Base-by-base conservation (phyloP, 1,284 basidiomycete species). In the Caloboletus firmus region DNA sequence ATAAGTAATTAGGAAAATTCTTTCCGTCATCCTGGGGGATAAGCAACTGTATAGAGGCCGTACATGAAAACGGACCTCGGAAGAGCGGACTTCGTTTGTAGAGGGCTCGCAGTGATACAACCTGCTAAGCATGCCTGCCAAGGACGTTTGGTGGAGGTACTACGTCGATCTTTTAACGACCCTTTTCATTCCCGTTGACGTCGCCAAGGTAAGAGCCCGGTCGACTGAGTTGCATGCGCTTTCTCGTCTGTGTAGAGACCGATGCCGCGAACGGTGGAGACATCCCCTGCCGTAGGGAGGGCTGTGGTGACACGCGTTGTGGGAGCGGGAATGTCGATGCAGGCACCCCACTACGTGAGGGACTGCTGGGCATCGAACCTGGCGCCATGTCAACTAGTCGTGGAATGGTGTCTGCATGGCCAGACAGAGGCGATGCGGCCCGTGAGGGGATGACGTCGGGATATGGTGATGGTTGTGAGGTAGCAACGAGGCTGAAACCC, bases 401-500 rank as follows among this genome's bases (percentile, higher is more conserved):
- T 31, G 62, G 58, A 13, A 63, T 51, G 49, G 39, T 36, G 20
- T 69, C 68, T 22, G 58, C 47, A 34, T 57, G 67, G 13, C 55
- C 49, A 4, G 54, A 51, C 31, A 64, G 47, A 36, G 68, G 66
- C 39, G 63, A 62, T 37, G 51, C 47, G 1, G 32, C 51, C 45
- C 65, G 64, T 22, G 65, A 70, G 50, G 68, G 26, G 5, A 66
- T 62, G 56, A 54, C 49, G 56, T 67, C 68, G 56, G 67, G 49
- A 34, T 65, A 66, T 35, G 57, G 34, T 37, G 65, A 53, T 10
- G 39, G 31, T 49, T 67, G 64, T 22, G 67, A 57, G 54, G 64
- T 62, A 32, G 65, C 64, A 68, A 70, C 63, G 64, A 69, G 66
- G 66, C 68, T 67, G 46, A 69, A 69, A 13, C 65, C 65, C 42